These are phyloP conservation scores for Didymella lethalis DNA, from an alignment of 2,329 filamentous ascomycete genomes.

Conservation along the genomic window DNA sequence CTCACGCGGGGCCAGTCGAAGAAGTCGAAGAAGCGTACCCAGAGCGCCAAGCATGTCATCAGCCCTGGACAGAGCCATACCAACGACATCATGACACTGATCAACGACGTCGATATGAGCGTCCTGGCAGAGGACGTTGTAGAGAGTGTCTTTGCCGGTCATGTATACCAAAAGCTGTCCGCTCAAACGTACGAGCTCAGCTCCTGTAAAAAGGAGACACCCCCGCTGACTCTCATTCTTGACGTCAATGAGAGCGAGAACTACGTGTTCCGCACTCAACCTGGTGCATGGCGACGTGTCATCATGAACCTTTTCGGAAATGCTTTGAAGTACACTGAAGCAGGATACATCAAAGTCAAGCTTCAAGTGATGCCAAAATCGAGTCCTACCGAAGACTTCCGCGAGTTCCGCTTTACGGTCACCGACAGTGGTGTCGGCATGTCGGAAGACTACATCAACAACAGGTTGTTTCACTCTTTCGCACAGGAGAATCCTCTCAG, in stretches of 20 bases:
- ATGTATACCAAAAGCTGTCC: constrained; percentile 44
- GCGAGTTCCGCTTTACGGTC: constrained; percentile 45
- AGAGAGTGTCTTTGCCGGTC: constrained; percentile 49
- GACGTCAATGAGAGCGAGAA: constrained; percentile 48
- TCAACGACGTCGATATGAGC: constrained; percentile 48
- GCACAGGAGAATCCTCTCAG: constrained; percentile 51
- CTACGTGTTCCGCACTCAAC: constrained; percentile 49
- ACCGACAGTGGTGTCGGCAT: constrained; percentile 53
- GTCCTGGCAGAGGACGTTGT: constrained; percentile 49
- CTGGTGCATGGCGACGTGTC: constrained; percentile 50
- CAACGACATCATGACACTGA: constrained; percentile 47
- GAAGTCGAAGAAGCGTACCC: constrained; percentile 41
- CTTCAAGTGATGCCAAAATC: constrained; percentile 41
- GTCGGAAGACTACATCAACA: constrained; percentile 50
- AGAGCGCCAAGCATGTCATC: constrained; percentile 43
- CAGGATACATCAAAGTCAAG: constrained; percentile 49
- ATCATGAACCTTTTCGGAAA: constrained; percentile 54
- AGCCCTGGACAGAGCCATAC: constrained; percentile 41
- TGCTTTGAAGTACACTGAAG: constrained; percentile 50
- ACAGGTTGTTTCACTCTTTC: constrained; percentile 50
- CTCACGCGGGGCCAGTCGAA: constrained; percentile 43
- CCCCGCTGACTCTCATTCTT: constrained; percentile 43
- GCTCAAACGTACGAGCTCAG: constrained; percentile 36
- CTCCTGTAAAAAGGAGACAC: constrained; percentile 26
- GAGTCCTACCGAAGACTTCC: constrained; percentile 32